Evolutionary conservation across 1,139 yeast genomes (phyloP), one percentile per base, ranked within the genome.

Genomic region (Ashbya aceris): DNA sequence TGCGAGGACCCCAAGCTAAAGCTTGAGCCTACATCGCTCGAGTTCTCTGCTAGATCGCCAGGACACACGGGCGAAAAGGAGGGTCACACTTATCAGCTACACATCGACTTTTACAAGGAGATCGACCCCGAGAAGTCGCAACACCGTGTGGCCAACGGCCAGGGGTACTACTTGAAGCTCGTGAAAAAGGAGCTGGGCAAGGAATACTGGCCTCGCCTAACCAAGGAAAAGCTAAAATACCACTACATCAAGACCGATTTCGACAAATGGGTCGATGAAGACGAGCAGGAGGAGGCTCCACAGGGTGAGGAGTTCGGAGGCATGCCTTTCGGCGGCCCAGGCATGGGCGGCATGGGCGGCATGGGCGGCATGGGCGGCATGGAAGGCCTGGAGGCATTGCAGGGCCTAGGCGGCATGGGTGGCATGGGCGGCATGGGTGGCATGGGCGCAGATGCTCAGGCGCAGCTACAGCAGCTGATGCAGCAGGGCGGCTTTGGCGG

Each of bases 211-310:
- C 97, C 89, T 61, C 77, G 94, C 64, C 74, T 83, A 64, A 83
- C 82, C 49, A 84, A 79, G 68, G 85, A 76, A 57, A 83, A 79
- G 68, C 70, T 72, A 54, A 83, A 74, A 60, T 73, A 70, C 51
- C 82, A 76, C 53, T 85, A 76, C 65, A 77, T 91, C 62, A 83
- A 85, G 70, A 91, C 98, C 11, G 98, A 91, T 62, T 91, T 91
- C 59, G 96, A 89, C 69, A 84, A 81, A 65, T 91, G 98, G 98
- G 93, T 83, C 36, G 95, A 86, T 61, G 95, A 86, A 69, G 96
- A 87, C 58, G 95, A 86, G 65, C 95, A 85, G 65, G 86, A 83
- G 37, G 85, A 75, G 52, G 63, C 61, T 33, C 67, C 33, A 69
- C 32, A 34, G 14, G 29, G 7, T n/a, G 29, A 65, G 36, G 73